Base-by-base conservation (phyloP, 352 stramenopile genomes). In the Pythium biforme region DNA sequence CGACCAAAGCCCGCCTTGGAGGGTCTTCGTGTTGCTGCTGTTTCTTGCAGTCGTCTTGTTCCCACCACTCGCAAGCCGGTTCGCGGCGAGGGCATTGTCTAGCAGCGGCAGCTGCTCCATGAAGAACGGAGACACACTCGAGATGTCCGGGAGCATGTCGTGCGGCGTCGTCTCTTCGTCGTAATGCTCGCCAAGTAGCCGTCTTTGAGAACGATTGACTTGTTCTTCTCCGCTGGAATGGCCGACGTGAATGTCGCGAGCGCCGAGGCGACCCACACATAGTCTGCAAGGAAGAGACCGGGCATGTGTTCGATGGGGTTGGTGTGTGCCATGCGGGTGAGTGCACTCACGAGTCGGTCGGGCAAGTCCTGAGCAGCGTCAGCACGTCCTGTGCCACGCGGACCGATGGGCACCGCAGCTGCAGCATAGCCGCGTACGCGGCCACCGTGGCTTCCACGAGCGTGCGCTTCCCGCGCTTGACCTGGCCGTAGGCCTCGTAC, bases 51-150 rank as follows among this genome's bases (percentile, higher is more conserved):
- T 9, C 6, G 3, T 20, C 2, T 22, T n/a, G 5, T 43, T 43
- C 15, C 3, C 37, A 11, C 15, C 37, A 11, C 37, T n/a, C 6
- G 17, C 11, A n/a, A 43, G 37, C 15, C 11, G 25, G 3, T 31
- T 31, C 22, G 40, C 58, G 2, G 34, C n/a, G 14, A 64, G 31
- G n/a, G 27, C 41, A 22, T 64, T 64, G 48, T 54, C 52, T 3
- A 58, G 47, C 23, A 58, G 48, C 20, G 37, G 48, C 20, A 64
- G 37, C 31, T 64, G 58, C 48, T 64, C 48, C 37, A 53, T 15
- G n/a, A 64, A 37, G 26, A 64, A 64, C 26, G 58, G 19, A 5
- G 40, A 39, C 0, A 37, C 2, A 17, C 39, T 45, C 19, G 39
- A 12, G 39, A 37, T 23, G 27, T 40, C 47, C 0, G 47, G 47